These are phyloP conservation scores for Trametes maxima DNA, from an alignment of 768 basidiomycete species.

Conservation along the genomic window DNA sequence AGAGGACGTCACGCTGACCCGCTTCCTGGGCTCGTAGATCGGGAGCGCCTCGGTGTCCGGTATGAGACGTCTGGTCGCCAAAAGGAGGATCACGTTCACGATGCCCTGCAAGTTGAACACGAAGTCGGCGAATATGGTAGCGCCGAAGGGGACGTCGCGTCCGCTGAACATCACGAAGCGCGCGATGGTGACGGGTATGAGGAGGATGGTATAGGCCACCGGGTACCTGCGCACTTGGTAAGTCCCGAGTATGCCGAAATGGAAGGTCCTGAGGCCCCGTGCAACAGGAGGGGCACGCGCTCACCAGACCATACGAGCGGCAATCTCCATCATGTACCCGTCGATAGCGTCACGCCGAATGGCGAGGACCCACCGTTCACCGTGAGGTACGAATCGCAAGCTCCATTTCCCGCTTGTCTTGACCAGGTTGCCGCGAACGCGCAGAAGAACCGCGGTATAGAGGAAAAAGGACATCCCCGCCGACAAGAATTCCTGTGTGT, in stretches of 20 bases:
- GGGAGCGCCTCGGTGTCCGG: constrained; percentile 32
- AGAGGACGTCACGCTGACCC: constrained; percentile 26
- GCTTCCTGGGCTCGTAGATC: constrained; percentile 31
- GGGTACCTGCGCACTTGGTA: constrained; percentile 8
- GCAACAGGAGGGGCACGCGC: background rate
- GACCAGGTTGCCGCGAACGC: constrained; percentile 41
- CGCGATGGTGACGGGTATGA: constrained; percentile 38
- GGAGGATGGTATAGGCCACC: constrained; percentile 36
- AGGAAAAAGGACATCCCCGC: constrained; percentile 36
- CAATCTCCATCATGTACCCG: constrained; percentile 35
- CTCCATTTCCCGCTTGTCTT: constrained; percentile 31
- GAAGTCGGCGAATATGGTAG: constrained; percentile 37
- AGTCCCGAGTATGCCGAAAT: background rate
- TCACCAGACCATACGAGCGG: constrained; percentile 38
- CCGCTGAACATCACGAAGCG: constrained; percentile 37
- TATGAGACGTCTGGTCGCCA: constrained; percentile 34
- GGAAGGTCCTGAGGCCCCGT: background rate
- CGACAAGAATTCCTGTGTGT: constrained; percentile 37
- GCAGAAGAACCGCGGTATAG: constrained; percentile 38
- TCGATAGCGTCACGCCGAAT: constrained; percentile 38
- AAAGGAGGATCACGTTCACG: constrained; percentile 36
- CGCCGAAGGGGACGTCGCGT: constrained; percentile 30
- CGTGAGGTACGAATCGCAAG: constrained; percentile 35
- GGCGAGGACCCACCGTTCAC: constrained; percentile 37
- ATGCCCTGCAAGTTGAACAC: constrained; percentile 39